Base-by-base conservation (phyloP, 1,139 yeast species). In the Geotrichum bryndzae region DNA sequence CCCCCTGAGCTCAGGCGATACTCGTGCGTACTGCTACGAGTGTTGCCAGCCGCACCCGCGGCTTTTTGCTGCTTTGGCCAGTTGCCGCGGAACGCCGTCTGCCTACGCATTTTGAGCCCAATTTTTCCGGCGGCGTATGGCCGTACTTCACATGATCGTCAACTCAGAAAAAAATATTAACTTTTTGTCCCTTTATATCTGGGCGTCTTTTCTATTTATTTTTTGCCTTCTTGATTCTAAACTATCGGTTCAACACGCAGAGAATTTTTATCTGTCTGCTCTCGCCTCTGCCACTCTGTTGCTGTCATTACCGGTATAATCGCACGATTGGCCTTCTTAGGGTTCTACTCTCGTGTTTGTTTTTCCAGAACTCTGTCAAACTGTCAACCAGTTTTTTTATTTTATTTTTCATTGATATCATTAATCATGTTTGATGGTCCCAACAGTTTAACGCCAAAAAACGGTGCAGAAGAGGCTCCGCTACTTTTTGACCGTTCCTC, bases 261-360 rank as follows among this genome's bases (percentile, higher is more conserved):
- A 51, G 53, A 2, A 51, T 23, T 51, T 25, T 25, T n/a, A 51
- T 25, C 31, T 25, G 13, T 29, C 13, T 22, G 27, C 23, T 15
- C 13, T 46, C 51, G n/a, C 22, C 22, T 51, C 15, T 51, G 33
- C 31, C 29, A 5, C 15, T 51, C 23, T 27, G 8, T 22, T 31
- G 18, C 25, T 15, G 31, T 29, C 13, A 2, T 15, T 15, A 41
- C 18, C 18, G 25, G 8, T 23, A 10, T 15, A 2, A 23, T 31
- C 54, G 52, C 63, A 55, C 64, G 66, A 63, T 59, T 57, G 66
- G 63, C 66, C 66, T 64, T 64, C 23, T 27, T 51, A 59, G 61
- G 56, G 66, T 64, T 64, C 66, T 64, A 56, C 66, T 64, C 53
- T 64, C 66, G 65, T 63, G 65, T 54, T 52, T 29, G 23, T n/a